A percentile compares a stretch with the other conserved stretches of the same genome.
Evolutionary conservation across 1,139 yeast genomes (phyloP).

Genomic region (Hyphopichia fennica): DNA sequence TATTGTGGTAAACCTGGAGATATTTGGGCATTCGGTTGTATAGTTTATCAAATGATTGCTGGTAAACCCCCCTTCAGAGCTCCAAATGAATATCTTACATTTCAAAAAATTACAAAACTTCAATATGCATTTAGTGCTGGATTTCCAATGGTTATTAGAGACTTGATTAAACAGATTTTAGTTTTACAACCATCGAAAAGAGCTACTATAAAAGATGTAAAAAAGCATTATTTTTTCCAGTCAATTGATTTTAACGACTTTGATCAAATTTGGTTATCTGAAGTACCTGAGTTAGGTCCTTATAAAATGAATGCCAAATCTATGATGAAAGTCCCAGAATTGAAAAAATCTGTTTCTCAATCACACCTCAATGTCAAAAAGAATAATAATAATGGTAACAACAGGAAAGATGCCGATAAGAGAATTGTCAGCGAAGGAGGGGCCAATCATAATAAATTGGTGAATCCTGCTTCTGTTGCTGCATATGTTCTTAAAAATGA

Average conservation of each 20-base stretch:
- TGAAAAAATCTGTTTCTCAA: slow-evolving; percentile 26
- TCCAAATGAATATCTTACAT: slow-evolving; percentile 70
- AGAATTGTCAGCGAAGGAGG: slow-evolving; percentile 17
- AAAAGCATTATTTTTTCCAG: slow-evolving; percentile 68
- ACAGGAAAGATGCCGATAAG: slow-evolving; percentile 6
- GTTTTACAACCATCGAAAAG: slow-evolving; percentile 47
- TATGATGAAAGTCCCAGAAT: slow-evolving; percentile 55
- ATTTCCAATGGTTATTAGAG: slow-evolving; percentile 48
- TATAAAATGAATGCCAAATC: slow-evolving; percentile 54
- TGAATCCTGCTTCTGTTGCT: slow-evolving; percentile 46
- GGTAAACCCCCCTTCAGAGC: slow-evolving; percentile 84
- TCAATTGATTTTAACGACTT: slow-evolving; percentile 65
- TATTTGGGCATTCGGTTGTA: slow-evolving; percentile 83
- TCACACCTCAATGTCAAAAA: slow-evolving; percentile 11
- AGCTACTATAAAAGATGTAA: slow-evolving; percentile 37
- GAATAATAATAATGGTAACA: slow-evolving; percentile 10
- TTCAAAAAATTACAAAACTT: slow-evolving; percentile 48
- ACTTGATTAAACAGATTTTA: slow-evolving; percentile 44
- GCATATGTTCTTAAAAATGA: slow-evolving; percentile 41
- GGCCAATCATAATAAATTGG: slow-evolving; percentile 12
- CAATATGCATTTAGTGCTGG: slow-evolving; percentile 67
- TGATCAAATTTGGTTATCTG: slow-evolving; percentile 63
- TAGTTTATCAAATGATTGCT: slow-evolving; percentile 69
- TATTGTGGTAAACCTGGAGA: slow-evolving; percentile 76
- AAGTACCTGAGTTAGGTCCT: slow-evolving; percentile 79